A percentile compares a stretch with the other conserved stretches of the same genome.
These are phyloP conservation scores for Termitomyces sp. DNA, from an alignment of 768 basidiomycete genomes.

Conservation along the genomic window DNA sequence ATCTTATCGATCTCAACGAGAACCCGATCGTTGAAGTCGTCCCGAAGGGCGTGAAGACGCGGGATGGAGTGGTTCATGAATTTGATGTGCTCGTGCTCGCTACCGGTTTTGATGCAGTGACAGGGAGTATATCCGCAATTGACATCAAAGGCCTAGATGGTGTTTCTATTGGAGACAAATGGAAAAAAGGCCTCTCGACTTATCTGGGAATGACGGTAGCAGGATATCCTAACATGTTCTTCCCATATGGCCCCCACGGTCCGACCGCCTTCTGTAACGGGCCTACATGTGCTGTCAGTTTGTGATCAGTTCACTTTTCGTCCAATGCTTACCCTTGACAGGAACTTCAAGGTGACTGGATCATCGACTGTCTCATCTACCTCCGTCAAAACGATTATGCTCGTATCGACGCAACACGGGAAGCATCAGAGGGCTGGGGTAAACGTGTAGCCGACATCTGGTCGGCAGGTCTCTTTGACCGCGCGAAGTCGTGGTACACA, in stretches of 20 bases:
- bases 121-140: conserved; percentile 19
- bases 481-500: conserved; percentile 19
- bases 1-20: conserved; percentile 8
- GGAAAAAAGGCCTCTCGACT: conserved; percentile 15
- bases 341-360: conserved; percentile 21
- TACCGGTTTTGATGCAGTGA: conserved; percentile 1
- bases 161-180: conserved; percentile 14
- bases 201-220: conserved; percentile 8
- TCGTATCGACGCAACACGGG: conserved; percentile 8
- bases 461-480: conserved; percentile 8
- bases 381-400: neutral
- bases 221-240: conserved; percentile 21
- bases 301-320: neutral
- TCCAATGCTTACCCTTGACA: neutral
- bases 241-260: conserved; percentile 19
- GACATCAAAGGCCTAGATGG: conserved; percentile 16
- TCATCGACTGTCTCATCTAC: conserved; percentile 15
- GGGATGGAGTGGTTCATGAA: conserved; percentile 8
- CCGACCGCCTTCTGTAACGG: conserved; percentile 21
- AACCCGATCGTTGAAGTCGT: conserved; percentile 12
- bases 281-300: conserved; percentile 17
- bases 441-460: conserved; percentile 9
- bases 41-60: conserved; percentile 14
- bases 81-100: neutral
- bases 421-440: conserved; percentile 10